phyloP scores from a whole-genome alignment of 1,284 basidiomycete species.

The Cystobasidium sp. region DNA sequence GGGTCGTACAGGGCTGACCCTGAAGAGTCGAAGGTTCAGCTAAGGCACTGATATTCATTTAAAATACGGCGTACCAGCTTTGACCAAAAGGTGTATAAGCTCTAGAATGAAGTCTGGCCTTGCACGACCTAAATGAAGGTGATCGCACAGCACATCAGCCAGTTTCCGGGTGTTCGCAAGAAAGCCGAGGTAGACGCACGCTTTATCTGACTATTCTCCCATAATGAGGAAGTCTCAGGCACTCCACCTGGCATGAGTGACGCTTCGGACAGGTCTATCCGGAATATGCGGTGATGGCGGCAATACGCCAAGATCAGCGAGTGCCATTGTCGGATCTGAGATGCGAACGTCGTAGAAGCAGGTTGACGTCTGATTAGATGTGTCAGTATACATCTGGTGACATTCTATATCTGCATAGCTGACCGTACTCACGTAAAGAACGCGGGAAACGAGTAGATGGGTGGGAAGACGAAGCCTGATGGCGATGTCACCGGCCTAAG shows the following conservation, averaged over 20 bases:
- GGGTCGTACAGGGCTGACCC: conserved; percentile 35
- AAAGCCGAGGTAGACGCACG: background rate
- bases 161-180: background rate
- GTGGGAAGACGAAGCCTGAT: conserved; percentile 38
- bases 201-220: conserved; percentile 33
- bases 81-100: conserved; percentile 30
- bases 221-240: conserved; percentile 12
- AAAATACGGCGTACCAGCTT: conserved; percentile 20
- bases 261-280: conserved; percentile 30
- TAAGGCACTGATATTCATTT: background rate
- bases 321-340: conserved; percentile 36
- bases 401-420: background rate
- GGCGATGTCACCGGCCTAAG: conserved; percentile 27
- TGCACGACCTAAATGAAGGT: conserved; percentile 17
- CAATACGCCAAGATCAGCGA: conserved; percentile 33
- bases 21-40: background rate
- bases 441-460: conserved; percentile 42
- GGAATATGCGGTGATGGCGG: conserved; percentile 34
- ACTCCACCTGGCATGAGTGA: conserved; percentile 13
- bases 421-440: conserved; percentile 34
- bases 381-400: background rate
- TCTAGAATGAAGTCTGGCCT: conserved; percentile 38
- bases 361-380: conserved; percentile 23
- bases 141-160: background rate
- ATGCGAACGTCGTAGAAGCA: conserved; percentile 33